Conservation (phyloP, 257 asterid genomes). For the Przewalskia tangutica region DNA sequence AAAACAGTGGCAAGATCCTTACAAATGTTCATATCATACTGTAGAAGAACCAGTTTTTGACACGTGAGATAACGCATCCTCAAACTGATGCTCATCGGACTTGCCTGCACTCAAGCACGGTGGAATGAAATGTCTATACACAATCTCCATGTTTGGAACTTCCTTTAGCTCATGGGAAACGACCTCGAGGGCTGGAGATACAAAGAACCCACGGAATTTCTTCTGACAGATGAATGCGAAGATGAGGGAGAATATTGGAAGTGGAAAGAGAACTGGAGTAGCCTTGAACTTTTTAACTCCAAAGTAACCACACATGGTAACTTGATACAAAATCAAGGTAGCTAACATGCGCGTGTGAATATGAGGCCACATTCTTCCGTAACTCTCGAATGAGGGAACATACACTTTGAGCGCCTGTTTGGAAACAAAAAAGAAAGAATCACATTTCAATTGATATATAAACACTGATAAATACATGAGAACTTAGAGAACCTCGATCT, state of each 20-base stretch:
- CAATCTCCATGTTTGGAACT: slow-evolving; percentile 49
- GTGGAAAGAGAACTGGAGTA: slow-evolving; percentile 46
- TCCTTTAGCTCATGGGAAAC: slow-evolving; percentile 58
- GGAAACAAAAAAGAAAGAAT: neutral
- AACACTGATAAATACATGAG: too few species aligned
- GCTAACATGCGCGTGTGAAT: slow-evolving; percentile 56
- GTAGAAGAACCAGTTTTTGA: slow-evolving; percentile 30
- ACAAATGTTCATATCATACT: slow-evolving; percentile 18
- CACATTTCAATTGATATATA: neutral
- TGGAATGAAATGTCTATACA: slow-evolving; percentile 59
- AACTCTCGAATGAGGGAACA: slow-evolving; percentile 74
- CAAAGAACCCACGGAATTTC: slow-evolving; percentile 58
- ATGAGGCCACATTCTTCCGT: slow-evolving; percentile 93
- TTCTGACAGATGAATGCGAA: slow-evolving; percentile 31
- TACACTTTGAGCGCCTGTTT: slow-evolving; percentile 70
- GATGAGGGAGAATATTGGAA: slow-evolving; percentile 42
- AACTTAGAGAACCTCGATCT: too few species aligned
- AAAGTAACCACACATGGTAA: slow-evolving; percentile 75
- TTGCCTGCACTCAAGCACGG: slow-evolving; percentile 59
- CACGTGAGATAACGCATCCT: slow-evolving; percentile 57
- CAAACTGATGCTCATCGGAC: slow-evolving; percentile 53
- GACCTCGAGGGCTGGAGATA: slow-evolving; percentile 58
- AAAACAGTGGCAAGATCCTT: neutral
- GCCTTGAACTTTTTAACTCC: slow-evolving; percentile 32
- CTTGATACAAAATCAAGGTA: slow-evolving; percentile 50